Conservation (phyloP, 805 yeast genomes). For the Clavispora santaluciae region DNA sequence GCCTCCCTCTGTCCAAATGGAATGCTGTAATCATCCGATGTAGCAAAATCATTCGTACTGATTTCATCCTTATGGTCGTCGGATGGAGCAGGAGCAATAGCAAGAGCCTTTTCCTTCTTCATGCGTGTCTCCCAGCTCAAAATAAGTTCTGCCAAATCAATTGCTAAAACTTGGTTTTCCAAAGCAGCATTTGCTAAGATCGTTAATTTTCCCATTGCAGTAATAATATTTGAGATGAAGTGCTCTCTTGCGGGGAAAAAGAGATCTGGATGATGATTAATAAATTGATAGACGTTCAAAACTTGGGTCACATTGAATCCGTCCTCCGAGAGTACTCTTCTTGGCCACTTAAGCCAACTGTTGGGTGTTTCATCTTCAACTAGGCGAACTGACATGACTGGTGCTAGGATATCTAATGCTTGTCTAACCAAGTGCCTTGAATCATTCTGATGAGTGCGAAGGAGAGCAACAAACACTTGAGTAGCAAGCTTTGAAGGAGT, state of each 20-base stretch:
- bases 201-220: conserved; percentile 88
- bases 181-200: conserved; percentile 69
- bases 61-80: conserved; percentile 1
- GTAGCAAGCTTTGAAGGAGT: conserved; percentile 86
- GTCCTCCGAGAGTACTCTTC: conserved; percentile 86
- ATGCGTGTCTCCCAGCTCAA: conserved; percentile 72
- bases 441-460: conserved; percentile 81
- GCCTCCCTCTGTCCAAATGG: conserved; percentile 84
- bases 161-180: conserved; percentile 81
- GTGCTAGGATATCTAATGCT: conserved; percentile 84
- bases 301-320: conserved; percentile 85
- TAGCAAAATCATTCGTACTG: conserved; percentile 32
- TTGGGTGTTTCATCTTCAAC: conserved; percentile 48
- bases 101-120: conserved; percentile 7
- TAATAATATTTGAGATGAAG: conserved; percentile 80
- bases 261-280: conserved; percentile 78
- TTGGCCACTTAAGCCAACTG: conserved; percentile 91
- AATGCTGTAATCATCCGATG: conserved; percentile 49
- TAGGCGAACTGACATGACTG: conserved; percentile 71
- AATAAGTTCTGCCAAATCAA: conserved; percentile 83
- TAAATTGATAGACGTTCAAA: conserved; percentile 79
- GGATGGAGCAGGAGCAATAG: background rate
- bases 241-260: conserved; percentile 86
- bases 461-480: conserved; percentile 85
- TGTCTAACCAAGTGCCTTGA: conserved; percentile 78